phyloP scores from a whole-genome alignment of 805 yeast species.

The Candida quercuum region DNA sequence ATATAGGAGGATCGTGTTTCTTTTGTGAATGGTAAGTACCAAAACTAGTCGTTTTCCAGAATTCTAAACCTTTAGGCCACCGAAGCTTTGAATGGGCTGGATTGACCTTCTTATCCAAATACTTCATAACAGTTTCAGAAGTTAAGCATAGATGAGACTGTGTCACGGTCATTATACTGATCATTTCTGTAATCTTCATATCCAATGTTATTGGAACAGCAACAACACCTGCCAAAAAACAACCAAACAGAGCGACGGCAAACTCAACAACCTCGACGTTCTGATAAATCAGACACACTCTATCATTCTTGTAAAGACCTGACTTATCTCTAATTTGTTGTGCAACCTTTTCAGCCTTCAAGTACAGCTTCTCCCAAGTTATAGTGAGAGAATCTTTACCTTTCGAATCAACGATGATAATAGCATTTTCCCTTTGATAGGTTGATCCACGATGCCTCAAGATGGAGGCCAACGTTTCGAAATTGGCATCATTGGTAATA shows the following conservation, averaged over 20 bases:
- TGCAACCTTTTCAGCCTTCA: constrained; percentile 83
- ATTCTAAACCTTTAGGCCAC: constrained; percentile 71
- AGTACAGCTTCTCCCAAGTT: constrained; percentile 85
- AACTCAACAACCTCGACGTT: constrained; percentile 83
- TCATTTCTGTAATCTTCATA: constrained; percentile 61
- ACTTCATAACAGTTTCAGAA: constrained; percentile 74
- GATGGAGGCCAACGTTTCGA: constrained; percentile 65
- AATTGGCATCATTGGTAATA: constrained; percentile 33
- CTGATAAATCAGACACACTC: constrained; percentile 80
- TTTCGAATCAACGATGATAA: constrained; percentile 63
- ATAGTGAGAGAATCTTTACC: constrained; percentile 77
- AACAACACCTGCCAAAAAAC: constrained; percentile 88
- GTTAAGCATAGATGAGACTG: constrained; percentile 74
- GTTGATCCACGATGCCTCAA: constrained; percentile 66
- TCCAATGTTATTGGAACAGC: constrained; percentile 90
- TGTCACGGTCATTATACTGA: constrained; percentile 65
- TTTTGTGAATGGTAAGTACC: constrained; percentile 64
- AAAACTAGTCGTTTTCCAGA: constrained; percentile 84
- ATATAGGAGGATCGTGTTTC: constrained; percentile 53
- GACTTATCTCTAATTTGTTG: constrained; percentile 71
- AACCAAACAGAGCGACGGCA: constrained; percentile 80
- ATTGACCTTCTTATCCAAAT: constrained; percentile 56
- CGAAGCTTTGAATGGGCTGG: constrained; percentile 36
- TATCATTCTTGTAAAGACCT: constrained; percentile 71
- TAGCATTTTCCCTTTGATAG: constrained; percentile 64